These are phyloP conservation scores for Capronia coronata DNA, from an alignment of 2,329 filamentous ascomycete genomes.

Conservation along the genomic window DNA sequence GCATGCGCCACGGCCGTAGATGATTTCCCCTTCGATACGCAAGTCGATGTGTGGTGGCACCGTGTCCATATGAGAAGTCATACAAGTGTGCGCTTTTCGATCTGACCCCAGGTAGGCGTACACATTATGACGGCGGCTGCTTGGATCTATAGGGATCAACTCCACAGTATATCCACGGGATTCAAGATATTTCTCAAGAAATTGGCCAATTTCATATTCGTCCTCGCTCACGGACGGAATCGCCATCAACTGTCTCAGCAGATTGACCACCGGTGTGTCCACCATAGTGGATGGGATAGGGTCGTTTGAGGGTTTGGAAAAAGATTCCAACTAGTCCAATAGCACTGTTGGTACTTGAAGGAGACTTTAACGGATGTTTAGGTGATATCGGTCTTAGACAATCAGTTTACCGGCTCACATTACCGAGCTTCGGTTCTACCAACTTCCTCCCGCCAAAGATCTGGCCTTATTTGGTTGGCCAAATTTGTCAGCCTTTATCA, in stretches of 20 bases:
- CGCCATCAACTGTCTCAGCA: conserved; percentile 35
- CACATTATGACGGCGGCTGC: conserved; percentile 35
- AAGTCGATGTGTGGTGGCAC: conserved; percentile 70
- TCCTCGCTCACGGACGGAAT: conserved; percentile 36
- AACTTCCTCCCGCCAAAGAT: too few relatives aligned
- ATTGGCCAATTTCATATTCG: conserved; percentile 35
- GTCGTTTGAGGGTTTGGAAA: too few relatives aligned
- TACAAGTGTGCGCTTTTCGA: conserved; percentile 31
- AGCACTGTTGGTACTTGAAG: too few relatives aligned
- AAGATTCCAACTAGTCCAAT: too few relatives aligned
- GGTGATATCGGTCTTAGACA: too few relatives aligned
- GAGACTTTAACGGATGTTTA: too few relatives aligned
- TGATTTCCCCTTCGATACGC: conserved; percentile 41
- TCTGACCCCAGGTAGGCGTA: conserved; percentile 36
- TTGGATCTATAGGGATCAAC: conserved; percentile 33
- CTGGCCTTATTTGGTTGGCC: too few relatives aligned
- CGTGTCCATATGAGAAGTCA: conserved; percentile 40
- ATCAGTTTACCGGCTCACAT: too few relatives aligned
- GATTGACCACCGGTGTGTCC: conserved; percentile 25
- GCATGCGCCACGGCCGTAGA: conserved; percentile 64
- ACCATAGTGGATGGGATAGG: background rate
- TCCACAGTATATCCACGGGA: conserved; percentile 35
- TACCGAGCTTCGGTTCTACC: too few relatives aligned
- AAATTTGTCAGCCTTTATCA: too few relatives aligned
- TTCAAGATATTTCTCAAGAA: conserved; percentile 33